A percentile compares a stretch with the other conserved stretches of the same genome.
phyloP scores from a whole-genome alignment of 192 early-diverging fungal genomes.

The Ambispora gerdemannii region DNA sequence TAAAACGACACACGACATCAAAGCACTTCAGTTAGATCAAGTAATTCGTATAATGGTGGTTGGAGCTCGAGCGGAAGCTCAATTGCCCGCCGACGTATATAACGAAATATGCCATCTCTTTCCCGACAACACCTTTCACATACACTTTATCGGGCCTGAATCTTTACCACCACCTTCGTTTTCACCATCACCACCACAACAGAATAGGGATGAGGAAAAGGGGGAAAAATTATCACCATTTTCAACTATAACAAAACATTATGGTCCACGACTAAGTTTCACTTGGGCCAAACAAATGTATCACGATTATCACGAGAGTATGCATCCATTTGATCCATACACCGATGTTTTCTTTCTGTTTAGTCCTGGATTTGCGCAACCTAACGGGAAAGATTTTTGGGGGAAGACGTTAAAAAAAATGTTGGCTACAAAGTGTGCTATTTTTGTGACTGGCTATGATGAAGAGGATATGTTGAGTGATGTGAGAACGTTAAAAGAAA shows the following conservation, averaged over 20 bases:
- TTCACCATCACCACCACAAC: not conserved
- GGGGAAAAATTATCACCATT: conserved; percentile 33
- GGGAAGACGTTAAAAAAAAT: conserved; percentile 61
- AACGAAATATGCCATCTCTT: conserved; percentile 70
- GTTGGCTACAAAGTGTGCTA: conserved; percentile 72
- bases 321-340: conserved; percentile 72
- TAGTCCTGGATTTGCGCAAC: conserved; percentile 70
- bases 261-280: conserved; percentile 63
- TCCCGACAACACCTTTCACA: conserved; percentile 67
- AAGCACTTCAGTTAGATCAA: not conserved
- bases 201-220: conserved; percentile 23
- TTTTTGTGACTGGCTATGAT: conserved; percentile 77
- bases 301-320: conserved; percentile 56
- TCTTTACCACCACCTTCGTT: conserved; percentile 46
- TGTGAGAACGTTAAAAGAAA: conserved; percentile 54
- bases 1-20: conserved; percentile 13
- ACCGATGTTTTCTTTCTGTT: conserved; percentile 77
- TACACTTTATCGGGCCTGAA: conserved; percentile 81
- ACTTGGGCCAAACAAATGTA: conserved; percentile 66
- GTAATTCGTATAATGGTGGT: conserved; percentile 26
- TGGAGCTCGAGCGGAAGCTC: conserved; percentile 71
- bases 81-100: conserved; percentile 73
- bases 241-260: conserved; percentile 41
- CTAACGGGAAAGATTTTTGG: conserved; percentile 59
- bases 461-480: conserved; percentile 62